Evolutionary conservation across 495 filamentous ascomycete genomes (phyloP).

Genomic region (Penicillium simplicissimum): DNA sequence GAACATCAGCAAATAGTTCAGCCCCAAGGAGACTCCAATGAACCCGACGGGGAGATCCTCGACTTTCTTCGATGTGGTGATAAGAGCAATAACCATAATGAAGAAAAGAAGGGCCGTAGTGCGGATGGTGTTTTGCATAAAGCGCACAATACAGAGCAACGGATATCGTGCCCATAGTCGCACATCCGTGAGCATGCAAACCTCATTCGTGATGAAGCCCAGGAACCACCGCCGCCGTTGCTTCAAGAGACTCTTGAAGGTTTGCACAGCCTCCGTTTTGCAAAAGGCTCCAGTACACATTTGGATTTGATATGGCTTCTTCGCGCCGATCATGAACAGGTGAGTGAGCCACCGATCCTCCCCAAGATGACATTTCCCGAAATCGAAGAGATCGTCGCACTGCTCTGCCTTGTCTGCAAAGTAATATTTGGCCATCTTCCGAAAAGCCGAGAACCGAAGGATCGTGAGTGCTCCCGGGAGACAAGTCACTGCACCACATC

Average conservation of each 20-base stretch:
- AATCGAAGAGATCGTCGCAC: constrained; percentile 96
- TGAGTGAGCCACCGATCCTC: constrained; percentile 98
- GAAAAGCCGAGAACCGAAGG: constrained; percentile 92
- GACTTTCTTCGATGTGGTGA: constrained; percentile 79
- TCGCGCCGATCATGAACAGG: constrained; percentile 97
- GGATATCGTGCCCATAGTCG: constrained; percentile 92
- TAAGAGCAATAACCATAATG: constrained; percentile 85
- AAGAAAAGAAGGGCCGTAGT: constrained; percentile 96
- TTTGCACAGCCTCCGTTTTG: constrained; percentile 97
- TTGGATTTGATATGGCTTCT: constrained; percentile 91
- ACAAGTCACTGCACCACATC: constrained; percentile 93
- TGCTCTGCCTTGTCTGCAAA: constrained; percentile 97
- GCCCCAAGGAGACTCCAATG: constrained; percentile 89
- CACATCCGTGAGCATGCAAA: constrained; percentile 95
- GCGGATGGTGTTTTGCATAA: constrained; percentile 96
- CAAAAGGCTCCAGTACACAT: constrained; percentile 98
- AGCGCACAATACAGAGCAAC: constrained; percentile 81
- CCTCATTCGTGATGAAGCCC: constrained; percentile 97
- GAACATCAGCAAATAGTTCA: constrained; percentile 96
- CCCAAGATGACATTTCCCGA: constrained; percentile 90
- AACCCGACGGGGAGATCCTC: constrained; percentile 86
- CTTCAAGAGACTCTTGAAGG: constrained; percentile 82
- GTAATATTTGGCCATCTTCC: constrained; percentile 98
- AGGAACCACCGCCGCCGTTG: constrained; percentile 97
- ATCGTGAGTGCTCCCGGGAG: constrained; percentile 94